Base-by-base conservation (phyloP, 2,329 filamentous ascomycete species). In the Ceratocystis ficicola region DNA sequence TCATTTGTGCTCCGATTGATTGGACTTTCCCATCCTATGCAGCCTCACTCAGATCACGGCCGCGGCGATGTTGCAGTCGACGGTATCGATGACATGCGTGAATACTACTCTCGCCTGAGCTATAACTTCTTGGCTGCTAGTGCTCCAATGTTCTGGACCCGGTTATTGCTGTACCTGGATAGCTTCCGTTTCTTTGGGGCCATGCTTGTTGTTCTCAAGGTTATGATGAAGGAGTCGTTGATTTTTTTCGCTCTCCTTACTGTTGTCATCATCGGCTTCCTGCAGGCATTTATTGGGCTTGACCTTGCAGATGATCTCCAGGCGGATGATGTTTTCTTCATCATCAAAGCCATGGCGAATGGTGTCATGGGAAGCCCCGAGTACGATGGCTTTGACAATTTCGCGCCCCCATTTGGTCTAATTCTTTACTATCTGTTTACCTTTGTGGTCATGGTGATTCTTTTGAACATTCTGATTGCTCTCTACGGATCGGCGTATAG, bases 381-480 rank as follows among this genome's bases (percentile, higher is more conserved):
- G 70, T 97, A 99, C 71, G 80, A 76, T 4, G 89, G 87, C 0
- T 97, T 97, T 72, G 91, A 96, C 70, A 82, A 86, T 28, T 99
- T 97, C 73, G 89, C 88, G 25, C 91, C 89, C 12, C 94, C 94
- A 0, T 99, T 96, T 74, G 94, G 94, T 7, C 83, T 96, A 63
- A 89, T 96, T 41, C 86, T 99, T 8, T 99, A 99, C 78, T 99
- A 99, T 78, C 84, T 95, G 73, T 99, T 96, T 75, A 95, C 93
- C 20, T 99, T 99, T 72, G 86, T 97, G 48, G 89, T 99, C 72
- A 96, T 96, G 88, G 92, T 84, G 28, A 77, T 99, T 66, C 80
- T 97, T 30, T 84, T 99, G 70, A 99, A 99, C 74, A 90, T 99
- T 71, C 84, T 99, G 67, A 97, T 99, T 73, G 94, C 94, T 0